Evolutionary conservation across 176 grass and related monocot species (phyloP).

Genomic region (Ananas comosus): DNA sequence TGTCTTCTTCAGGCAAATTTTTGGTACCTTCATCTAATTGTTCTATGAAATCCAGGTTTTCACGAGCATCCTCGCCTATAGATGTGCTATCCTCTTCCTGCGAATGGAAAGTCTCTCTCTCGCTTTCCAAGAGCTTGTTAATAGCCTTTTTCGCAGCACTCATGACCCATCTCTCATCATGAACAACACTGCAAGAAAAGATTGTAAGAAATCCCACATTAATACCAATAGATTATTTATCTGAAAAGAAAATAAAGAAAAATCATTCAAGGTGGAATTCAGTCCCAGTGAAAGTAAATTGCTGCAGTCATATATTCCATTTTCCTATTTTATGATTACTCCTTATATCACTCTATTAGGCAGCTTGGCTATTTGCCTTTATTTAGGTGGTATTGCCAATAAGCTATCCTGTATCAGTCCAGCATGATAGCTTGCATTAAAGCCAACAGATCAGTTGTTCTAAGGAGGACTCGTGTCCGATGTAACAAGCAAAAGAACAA

Average conservation of each 20-base stretch:
- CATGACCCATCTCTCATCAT: slow-evolving; percentile 20
- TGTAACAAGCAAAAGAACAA: not conserved
- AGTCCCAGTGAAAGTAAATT: not conserved
- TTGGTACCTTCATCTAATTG: not conserved
- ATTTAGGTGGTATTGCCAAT: not conserved
- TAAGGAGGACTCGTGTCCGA: not conserved
- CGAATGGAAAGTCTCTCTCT: not conserved
- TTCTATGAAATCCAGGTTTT: not conserved
- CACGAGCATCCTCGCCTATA: not conserved
- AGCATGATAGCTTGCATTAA: not conserved
- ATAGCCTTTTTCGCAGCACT: slow-evolving; percentile 30
- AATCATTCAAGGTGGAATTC: not conserved
- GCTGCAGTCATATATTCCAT: not conserved
- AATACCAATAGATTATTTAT: not conserved
- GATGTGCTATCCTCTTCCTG: not conserved
- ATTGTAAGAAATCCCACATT: not conserved
- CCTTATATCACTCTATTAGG: no score
- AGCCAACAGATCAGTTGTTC: not conserved
- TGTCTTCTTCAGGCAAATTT: not conserved
- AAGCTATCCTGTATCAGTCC: not conserved
- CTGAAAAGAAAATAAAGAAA: not conserved
- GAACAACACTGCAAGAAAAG: not conserved
- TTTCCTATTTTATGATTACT: not conserved
- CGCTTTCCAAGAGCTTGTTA: slow-evolving; percentile 10
- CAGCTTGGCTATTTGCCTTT: no score